A percentile compares a stretch with the other conserved stretches of the same genome.
Conservation (phyloP, 495 filamentous ascomycete species). For the Tuber melanosporum region DNA sequence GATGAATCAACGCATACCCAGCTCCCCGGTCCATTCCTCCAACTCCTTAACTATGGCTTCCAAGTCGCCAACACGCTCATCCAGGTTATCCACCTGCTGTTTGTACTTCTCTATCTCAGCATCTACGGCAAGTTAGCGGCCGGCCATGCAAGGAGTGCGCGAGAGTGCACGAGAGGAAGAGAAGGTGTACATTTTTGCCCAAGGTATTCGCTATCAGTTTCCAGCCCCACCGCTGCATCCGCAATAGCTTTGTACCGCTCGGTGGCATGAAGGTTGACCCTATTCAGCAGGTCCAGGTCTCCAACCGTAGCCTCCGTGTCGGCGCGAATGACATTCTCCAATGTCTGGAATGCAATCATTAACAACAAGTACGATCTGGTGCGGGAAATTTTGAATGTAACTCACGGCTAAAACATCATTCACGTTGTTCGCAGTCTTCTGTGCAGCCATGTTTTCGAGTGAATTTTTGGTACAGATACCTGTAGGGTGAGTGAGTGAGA, state of each 20-base stretch:
- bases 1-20: constrained; percentile 22
- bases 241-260: constrained; percentile 41
- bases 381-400: neutral
- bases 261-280: constrained; percentile 39
- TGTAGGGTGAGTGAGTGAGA: constrained; percentile 8
- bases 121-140: constrained; percentile 19
- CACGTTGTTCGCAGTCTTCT: constrained; percentile 33
- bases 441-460: constrained; percentile 19
- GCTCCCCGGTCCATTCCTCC: constrained; percentile 42
- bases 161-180: neutral
- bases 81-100: constrained; percentile 39
- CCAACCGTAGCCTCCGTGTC: constrained; percentile 41
- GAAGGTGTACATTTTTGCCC: constrained; percentile 28
- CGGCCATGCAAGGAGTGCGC: neutral
- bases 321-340: constrained; percentile 38
- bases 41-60: constrained; percentile 40
- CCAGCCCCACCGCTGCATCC: constrained; percentile 37
- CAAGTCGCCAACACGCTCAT: constrained; percentile 38
- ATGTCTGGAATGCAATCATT: constrained; percentile 18
- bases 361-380: neutral
- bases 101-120: constrained; percentile 41
- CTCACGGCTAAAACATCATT: constrained; percentile 39
- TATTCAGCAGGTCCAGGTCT: constrained; percentile 40
- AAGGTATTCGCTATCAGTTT: constrained; percentile 38
- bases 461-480: neutral